Base-by-base conservation (phyloP, 2,329 filamentous ascomycete species). In the Pseudopithomyces chartarum region DNA sequence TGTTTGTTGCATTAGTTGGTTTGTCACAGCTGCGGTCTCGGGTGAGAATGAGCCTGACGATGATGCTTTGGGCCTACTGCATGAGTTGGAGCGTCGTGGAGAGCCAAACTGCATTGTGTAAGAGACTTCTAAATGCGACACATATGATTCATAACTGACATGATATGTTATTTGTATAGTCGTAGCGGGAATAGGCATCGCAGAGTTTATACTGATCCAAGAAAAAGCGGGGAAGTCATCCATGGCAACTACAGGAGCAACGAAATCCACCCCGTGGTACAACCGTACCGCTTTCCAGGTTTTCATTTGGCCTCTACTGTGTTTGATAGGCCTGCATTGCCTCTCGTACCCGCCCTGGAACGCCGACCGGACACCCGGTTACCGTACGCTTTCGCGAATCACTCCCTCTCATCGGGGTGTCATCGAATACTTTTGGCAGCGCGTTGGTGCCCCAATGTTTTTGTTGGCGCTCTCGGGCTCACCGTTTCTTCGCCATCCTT, bases 371-470 rank as follows among this genome's bases (percentile, higher is more conserved):
- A 82, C 82, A 0, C 84, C 82, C 1, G 84, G 84, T 5, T 87
- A 81, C 79, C 66, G 78, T 1, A 80, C 72, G 46, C 78, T 87
- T 22, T 75, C 76, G 15, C 74, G 75, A 0, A 63, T 81, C 12
- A 83, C 84, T 33, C 83, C 84, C 3, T 63, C 73, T 38, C 84
- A 80, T 78, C 83, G 81, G 75, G 61, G 66, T 1, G 79, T 79
- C 56, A 75, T 77, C 49, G 84, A 84, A 70, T 80, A 84, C 26
- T 86, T 83, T 72, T 87, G 82, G 80, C 83, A 86, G 62, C 80
- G 80, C 51, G 67, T 80, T 40, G 85, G 85, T 3, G 80, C 83
- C 1, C 73, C 84, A 29, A 57, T 68, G 17, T 53, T 59, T 17
- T 48, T 70, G 7, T 53, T 66, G 43, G 61, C 63, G 3, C 47